Conservation (phyloP, 345 rosid genomes). For the Carallia pectinifolia region DNA sequence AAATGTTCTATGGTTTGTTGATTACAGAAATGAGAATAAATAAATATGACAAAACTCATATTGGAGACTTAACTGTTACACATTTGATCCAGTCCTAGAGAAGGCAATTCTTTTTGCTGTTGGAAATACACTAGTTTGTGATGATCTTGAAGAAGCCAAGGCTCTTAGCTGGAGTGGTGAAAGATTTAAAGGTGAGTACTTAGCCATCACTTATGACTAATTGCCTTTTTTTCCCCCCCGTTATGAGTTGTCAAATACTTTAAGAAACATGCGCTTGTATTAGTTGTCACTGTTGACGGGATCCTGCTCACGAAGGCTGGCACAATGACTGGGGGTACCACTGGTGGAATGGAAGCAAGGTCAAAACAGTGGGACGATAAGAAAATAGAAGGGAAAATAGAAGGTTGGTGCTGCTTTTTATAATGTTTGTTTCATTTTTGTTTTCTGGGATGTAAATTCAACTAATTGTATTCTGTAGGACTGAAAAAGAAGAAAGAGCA, state of each 20-base stretch:
- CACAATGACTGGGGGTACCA: constrained; percentile 99
- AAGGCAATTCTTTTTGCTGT: constrained; percentile 92
- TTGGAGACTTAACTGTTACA: constrained; percentile 63
- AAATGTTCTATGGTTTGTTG: neutral
- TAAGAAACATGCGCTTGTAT: constrained; percentile 22
- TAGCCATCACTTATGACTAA: neutral
- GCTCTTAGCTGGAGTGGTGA: constrained; percentile 92
- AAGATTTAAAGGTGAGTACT: constrained; percentile 70
- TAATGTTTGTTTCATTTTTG: neutral
- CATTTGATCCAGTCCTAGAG: constrained; percentile 86
- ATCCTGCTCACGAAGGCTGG: constrained; percentile 90
- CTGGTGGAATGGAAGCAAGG: constrained; percentile 98
- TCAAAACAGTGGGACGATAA: constrained; percentile 98
- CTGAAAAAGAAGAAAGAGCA: constrained; percentile 75
- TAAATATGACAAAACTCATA: constrained; percentile 2
- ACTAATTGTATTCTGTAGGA: constrained; percentile 43
- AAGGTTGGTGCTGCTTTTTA: constrained; percentile 49
- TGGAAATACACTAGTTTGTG: constrained; percentile 95
- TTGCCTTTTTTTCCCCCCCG: neutral
- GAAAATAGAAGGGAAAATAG: constrained; percentile 86
- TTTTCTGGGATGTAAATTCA: constrained; percentile 6
- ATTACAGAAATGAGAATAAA: neutral
- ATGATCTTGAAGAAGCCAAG: constrained; percentile 95
- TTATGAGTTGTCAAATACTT: neutral
- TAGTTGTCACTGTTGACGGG: constrained; percentile 98